A percentile compares a stretch with the other conserved stretches of the same genome.
These are phyloP conservation scores for Hypoxylon fragiforme DNA, from an alignment of 495 filamentous ascomycete species.

Conservation along the genomic window DNA sequence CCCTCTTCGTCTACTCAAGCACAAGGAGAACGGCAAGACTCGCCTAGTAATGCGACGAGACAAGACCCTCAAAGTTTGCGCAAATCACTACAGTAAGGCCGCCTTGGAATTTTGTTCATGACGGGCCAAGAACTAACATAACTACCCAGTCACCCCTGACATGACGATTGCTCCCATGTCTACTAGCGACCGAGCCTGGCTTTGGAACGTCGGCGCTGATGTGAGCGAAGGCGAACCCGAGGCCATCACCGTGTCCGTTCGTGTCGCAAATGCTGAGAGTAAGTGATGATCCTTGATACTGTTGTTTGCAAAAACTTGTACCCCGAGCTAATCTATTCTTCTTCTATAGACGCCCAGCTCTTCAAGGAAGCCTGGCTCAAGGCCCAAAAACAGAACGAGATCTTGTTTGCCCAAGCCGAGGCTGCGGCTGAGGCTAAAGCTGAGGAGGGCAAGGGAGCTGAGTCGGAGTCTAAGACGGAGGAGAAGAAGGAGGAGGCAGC, in stretches of 20 bases:
- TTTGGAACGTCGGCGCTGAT: conserved; percentile 98
- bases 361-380: conserved; percentile 99
- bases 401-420: conserved; percentile 67
- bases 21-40: conserved; percentile 97
- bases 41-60: conserved; percentile 97
- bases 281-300: conserved; percentile 45
- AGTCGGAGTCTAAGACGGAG: conserved; percentile 28
- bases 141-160: conserved; percentile 80
- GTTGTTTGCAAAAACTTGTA: not conserved
- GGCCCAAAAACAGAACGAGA: conserved; percentile 95
- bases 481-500: conserved; percentile 39
- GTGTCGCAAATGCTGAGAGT: conserved; percentile 98
- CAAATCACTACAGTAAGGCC: conserved; percentile 96
- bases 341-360: conserved; percentile 78
- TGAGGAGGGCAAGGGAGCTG: conserved; percentile 33
- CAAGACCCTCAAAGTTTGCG: conserved; percentile 99
- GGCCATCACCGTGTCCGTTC: conserved; percentile 92
- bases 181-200: conserved; percentile 97
- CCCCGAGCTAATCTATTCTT: conserved; percentile 26
- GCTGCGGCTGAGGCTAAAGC: no score
- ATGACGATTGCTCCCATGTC: conserved; percentile 99
- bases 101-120: not conserved
- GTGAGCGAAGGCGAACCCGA: conserved; percentile 98
- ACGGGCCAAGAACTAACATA: conserved; percentile 1
- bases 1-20: conserved; percentile 94